Evolutionary conservation across 2,329 filamentous ascomycete species (phyloP).

Genomic region (Verticillium zaregamsianum): DNA sequence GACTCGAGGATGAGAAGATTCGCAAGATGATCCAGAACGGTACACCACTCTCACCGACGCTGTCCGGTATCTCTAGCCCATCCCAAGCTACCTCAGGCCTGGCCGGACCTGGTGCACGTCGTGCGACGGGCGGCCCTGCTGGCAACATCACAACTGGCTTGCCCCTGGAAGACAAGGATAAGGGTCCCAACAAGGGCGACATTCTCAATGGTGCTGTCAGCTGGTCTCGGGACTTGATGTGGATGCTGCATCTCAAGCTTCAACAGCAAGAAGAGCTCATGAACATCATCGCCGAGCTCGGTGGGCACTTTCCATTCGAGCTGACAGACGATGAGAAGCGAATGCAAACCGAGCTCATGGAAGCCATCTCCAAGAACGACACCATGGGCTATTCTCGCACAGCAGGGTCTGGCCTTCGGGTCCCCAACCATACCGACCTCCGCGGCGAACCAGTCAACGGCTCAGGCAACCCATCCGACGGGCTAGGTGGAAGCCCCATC

Average conservation of each 20-base stretch:
- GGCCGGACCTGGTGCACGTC: slow-evolving; percentile 76
- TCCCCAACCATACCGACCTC: slow-evolving; percentile 90
- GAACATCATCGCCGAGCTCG: slow-evolving; percentile 67
- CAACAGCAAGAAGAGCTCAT: slow-evolving; percentile 85
- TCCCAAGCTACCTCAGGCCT: slow-evolving; percentile 79
- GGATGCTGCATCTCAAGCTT: slow-evolving; percentile 86
- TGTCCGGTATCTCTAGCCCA: slow-evolving; percentile 66
- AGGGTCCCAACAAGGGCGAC: slow-evolving; percentile 97
- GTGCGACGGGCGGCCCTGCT: slow-evolving; percentile 64
- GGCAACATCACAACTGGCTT: slow-evolving; percentile 90
- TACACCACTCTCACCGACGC: slow-evolving; percentile 79
- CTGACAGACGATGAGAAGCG: slow-evolving; percentile 88
- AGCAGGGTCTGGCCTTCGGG: slow-evolving; percentile 78
- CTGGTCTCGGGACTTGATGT: slow-evolving; percentile 98
- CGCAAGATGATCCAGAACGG: slow-evolving; percentile 93
- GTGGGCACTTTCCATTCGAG: slow-evolving; percentile 74
- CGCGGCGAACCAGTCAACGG: slow-evolving; percentile 71
- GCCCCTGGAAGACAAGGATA: slow-evolving; percentile 95
- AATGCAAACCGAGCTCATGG: slow-evolving; percentile 90
- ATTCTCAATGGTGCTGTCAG: slow-evolving; percentile 95
- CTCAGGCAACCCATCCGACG: slow-evolving; percentile 31
- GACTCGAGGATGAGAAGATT: slow-evolving; percentile 94
- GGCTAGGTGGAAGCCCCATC: slow-evolving; percentile 49
- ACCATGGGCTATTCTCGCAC: slow-evolving; percentile 83
- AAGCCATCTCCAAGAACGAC: slow-evolving; percentile 80